Evolutionary conservation across 441 rosid genomes (phyloP).

Genomic region (Populus hybrid): DNA sequence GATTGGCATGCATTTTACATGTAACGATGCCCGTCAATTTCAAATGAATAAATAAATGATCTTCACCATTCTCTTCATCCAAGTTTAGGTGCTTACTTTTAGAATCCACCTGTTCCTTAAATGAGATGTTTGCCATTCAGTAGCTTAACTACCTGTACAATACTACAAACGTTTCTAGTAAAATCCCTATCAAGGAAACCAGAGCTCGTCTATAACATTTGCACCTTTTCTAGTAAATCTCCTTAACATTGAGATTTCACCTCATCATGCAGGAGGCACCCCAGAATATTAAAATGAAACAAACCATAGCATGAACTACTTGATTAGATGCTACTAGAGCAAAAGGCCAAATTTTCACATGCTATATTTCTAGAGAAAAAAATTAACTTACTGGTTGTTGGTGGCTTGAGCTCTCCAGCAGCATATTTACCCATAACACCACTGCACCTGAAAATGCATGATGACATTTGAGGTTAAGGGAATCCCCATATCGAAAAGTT

Average conservation of each 20-base stretch:
- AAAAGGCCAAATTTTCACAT: neutral
- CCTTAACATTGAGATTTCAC: neutral
- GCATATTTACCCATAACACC: slow-evolving; percentile 99
- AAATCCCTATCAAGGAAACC: neutral
- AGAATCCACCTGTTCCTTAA: neutral
- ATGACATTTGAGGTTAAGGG: neutral
- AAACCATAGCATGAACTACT: neutral
- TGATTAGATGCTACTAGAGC: neutral
- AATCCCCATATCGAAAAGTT: neutral
- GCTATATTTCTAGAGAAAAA: neutral
- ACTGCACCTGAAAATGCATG: slow-evolving; percentile 70
- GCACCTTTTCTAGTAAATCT: neutral
- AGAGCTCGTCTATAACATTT: neutral
- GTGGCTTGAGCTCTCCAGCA: slow-evolving; percentile 99
- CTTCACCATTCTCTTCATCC: neutral
- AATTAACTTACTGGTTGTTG: slow-evolving; percentile 65
- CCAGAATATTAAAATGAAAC: neutral
- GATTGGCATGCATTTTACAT: neutral
- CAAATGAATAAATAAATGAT: neutral
- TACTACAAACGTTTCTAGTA: neutral
- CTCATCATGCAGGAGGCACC: neutral
- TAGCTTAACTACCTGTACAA: neutral
- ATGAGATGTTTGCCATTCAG: neutral
- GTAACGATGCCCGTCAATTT: neutral
- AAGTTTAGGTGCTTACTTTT: neutral